Conservation (phyloP, 2,329 filamentous ascomycete genomes). For the Fusarium poae region DNA sequence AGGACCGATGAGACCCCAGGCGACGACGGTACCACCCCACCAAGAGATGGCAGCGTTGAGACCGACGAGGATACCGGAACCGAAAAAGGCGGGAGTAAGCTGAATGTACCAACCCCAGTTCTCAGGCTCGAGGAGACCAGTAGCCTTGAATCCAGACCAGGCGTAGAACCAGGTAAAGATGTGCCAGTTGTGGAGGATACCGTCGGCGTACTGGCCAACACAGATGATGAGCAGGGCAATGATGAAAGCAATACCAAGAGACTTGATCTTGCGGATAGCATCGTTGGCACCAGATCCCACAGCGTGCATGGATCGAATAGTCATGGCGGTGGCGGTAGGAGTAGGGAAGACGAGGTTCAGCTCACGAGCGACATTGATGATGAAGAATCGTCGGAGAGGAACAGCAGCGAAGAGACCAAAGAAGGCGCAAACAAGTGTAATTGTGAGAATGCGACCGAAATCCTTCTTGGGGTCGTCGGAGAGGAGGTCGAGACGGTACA, state of each 20-base stretch:
- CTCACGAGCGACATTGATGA: slow-evolving; percentile 73
- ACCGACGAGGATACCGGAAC: slow-evolving; percentile 64
- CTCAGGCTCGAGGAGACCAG: slow-evolving; percentile 63
- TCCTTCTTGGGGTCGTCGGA: slow-evolving; percentile 64
- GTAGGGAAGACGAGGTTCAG: slow-evolving; percentile 71
- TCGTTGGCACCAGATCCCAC: slow-evolving; percentile 64
- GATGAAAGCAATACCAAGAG: slow-evolving; percentile 64
- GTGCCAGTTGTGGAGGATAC: slow-evolving; percentile 72
- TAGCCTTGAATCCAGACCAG: slow-evolving; percentile 65
- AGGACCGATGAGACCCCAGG: slow-evolving; percentile 66
- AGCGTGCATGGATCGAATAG: slow-evolving; percentile 73
- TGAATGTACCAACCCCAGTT: slow-evolving; percentile 74
- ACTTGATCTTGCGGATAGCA: slow-evolving; percentile 69
- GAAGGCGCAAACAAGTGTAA: slow-evolving; percentile 72
- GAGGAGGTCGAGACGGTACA: slow-evolving; percentile 68
- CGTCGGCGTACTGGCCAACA: slow-evolving; percentile 69
- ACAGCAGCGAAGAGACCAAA: slow-evolving; percentile 75
- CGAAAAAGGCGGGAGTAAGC: slow-evolving; percentile 71
- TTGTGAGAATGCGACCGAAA: slow-evolving; percentile 69
- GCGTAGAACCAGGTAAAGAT: slow-evolving; percentile 67
- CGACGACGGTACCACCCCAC: slow-evolving; percentile 66
- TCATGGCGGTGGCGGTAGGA: slow-evolving; percentile 70
- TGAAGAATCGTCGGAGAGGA: slow-evolving; percentile 75
- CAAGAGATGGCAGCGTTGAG: slow-evolving; percentile 70
- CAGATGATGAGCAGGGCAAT: slow-evolving; percentile 66